These are phyloP conservation scores for Tuber borchii DNA, from an alignment of 495 filamentous ascomycete species.

Conservation along the genomic window DNA sequence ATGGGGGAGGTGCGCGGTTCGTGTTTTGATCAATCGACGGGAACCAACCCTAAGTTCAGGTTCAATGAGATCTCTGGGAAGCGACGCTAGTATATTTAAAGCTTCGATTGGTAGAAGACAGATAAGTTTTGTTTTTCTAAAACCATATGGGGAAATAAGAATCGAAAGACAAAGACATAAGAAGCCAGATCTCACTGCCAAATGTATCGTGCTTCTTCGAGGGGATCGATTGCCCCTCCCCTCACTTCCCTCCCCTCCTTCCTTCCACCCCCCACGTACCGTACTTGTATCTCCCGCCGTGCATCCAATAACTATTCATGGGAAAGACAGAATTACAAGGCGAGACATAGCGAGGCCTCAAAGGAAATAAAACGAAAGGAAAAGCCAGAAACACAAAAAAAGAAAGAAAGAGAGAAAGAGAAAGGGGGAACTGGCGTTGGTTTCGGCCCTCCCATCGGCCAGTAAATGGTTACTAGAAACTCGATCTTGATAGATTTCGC, in stretches of 20 bases:
- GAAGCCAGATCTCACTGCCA: background rate
- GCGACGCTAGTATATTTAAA: background rate
- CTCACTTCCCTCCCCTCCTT: background rate
- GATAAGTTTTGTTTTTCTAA: background rate
- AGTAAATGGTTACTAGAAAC: background rate
- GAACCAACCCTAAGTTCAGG: background rate
- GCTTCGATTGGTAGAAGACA: background rate
- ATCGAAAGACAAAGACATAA: background rate
- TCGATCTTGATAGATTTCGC: constrained; percentile 6
- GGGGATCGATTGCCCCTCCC: background rate
- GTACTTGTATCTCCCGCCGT: background rate
- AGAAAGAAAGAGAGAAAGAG: background rate
- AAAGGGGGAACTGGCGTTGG: background rate
- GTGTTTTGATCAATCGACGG: background rate
- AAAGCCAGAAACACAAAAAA: background rate
- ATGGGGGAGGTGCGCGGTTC: background rate
- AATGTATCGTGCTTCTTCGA: background rate
- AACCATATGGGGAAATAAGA: background rate
- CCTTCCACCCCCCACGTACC: background rate
- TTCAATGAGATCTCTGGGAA: background rate
- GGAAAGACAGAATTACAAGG: background rate
- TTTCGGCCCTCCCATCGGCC: background rate
- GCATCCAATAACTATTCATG: background rate
- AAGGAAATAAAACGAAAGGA: background rate
- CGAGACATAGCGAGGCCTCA: background rate